Base-by-base conservation (phyloP, 257 asterid genomes). In the Solanum tarijense region DNA sequence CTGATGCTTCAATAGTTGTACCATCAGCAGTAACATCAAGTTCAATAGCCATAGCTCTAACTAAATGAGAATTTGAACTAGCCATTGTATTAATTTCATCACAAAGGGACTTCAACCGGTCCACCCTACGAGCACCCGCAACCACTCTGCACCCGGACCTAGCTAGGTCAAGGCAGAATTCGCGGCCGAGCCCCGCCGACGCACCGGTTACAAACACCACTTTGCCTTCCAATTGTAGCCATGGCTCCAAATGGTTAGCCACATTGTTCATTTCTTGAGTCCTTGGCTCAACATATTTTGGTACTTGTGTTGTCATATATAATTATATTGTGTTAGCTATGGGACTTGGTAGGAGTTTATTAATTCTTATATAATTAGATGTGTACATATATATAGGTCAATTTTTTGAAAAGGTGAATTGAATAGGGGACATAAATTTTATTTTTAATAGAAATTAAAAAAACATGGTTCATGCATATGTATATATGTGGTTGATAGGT, bases 201-300 rank as follows among this genome's bases (percentile, higher is more conserved):
- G 99, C 96, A 66, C 98, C 98, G 34, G 98, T 96, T 25, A 96
- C 94, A 92, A 95, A 83, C 85, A 96, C 98, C 58, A 94, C 92
- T 73, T 93, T 95, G 89, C 87, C 93, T 1, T 82, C 87, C 87
- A 94, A 89, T 85, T 88, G 90, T 9, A 55, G 38, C 98, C 98
- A 94, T 85, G 98, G 96, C 92, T 95, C 98, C 89, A 95, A 58
- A 25, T 55, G 89, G 62, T 55, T 8, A 13, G 58, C 84, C 52
- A 35, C 87, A 41, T 34, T 38, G 85, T 65, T 46, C 69, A 29
- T 48, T 52, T 81, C 0, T 81, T 2, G 29, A 29, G 52, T 76
- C 21, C 5, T 23, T 39, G 60, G 31, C 58, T 38, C 83, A 38
- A 39, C 58, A 76, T 12, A 38, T 74, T 36, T 5, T 74, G 6